Conservation (phyloP, 352 stramenopile genomes). For the Phytophthora megakarya region DNA sequence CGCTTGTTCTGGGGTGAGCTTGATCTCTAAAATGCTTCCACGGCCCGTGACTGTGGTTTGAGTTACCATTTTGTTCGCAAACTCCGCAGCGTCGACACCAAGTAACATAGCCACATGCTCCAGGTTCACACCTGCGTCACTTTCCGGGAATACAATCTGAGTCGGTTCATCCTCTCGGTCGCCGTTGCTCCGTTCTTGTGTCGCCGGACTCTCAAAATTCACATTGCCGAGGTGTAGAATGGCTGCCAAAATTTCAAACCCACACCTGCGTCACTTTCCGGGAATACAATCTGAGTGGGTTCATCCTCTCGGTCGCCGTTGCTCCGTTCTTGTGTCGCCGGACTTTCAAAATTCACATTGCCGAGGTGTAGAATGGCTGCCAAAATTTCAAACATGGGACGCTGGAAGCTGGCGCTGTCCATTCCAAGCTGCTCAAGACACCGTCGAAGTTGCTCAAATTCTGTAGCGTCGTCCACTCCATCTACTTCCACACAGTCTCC, state of each 20-base stretch:
- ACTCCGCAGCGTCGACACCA: slow-evolving; percentile 57
- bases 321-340: slow-evolving; percentile 11
- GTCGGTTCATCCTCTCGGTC: slow-evolving; percentile 43
- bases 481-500: slow-evolving; percentile 81
- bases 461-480: slow-evolving; percentile 66
- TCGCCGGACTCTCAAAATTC: slow-evolving; percentile 45
- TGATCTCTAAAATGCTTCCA: slow-evolving; percentile 76
- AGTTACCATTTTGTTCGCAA: slow-evolving; percentile 82
- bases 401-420: slow-evolving; percentile 62
- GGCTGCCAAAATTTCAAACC: slow-evolving; percentile 71
- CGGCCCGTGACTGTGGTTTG: slow-evolving; percentile 82
- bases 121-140: slow-evolving; percentile 53
- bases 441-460: slow-evolving; percentile 72
- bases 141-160: slow-evolving; percentile 57
- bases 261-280: no score
- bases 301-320: no score
- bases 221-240: slow-evolving; percentile 80
- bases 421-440: slow-evolving; percentile 76
- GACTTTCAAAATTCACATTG: slow-evolving; percentile 65
- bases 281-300: no score
- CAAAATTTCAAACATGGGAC: slow-evolving; percentile 73
- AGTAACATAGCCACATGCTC: slow-evolving; percentile 64
- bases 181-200: slow-evolving; percentile 22
- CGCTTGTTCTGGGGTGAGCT: slow-evolving; percentile 70
- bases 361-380: slow-evolving; percentile 74